These are phyloP conservation scores for Mucor irregularis DNA, from an alignment of 371 early-diverging fungal species.

Conservation along the genomic window DNA sequence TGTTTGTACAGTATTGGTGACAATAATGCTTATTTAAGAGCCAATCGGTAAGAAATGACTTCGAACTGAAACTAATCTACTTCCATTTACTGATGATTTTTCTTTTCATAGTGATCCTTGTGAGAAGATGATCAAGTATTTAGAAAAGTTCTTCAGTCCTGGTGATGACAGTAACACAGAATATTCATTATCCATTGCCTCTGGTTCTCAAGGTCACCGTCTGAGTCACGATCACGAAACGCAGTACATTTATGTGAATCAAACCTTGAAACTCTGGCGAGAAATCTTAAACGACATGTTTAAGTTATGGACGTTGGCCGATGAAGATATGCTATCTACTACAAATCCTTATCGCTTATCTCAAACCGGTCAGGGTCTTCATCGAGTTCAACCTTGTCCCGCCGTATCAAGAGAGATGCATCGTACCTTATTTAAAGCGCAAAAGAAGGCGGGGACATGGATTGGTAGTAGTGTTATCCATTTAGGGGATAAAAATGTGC, in stretches of 20 bases:
- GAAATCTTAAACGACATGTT: constrained; percentile 97
- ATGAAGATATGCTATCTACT: constrained; percentile 78
- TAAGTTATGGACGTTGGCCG: constrained; percentile 91
- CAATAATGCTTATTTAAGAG: constrained; percentile 91
- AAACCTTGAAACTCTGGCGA: constrained; percentile 92
- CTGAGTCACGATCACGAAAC: constrained; percentile 89
- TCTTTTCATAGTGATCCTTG: constrained; percentile 83
- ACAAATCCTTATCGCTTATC: constrained; percentile 80
- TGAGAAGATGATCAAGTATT: constrained; percentile 84
- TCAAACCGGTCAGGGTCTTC: constrained; percentile 96
- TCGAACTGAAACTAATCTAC: background rate
- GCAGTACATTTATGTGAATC: constrained; percentile 93
- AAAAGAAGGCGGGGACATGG: constrained; percentile 87
- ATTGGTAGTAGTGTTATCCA: constrained; percentile 95
- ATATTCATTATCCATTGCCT: constrained; percentile 80
- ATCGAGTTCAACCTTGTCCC: constrained; percentile 85
- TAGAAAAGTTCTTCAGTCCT: constrained; percentile 69
- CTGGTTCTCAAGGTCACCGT: constrained; percentile 86
- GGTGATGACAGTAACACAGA: constrained; percentile 49
- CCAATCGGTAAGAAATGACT: constrained; percentile 70
- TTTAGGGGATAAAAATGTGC: constrained; percentile 92
- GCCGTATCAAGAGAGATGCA: constrained; percentile 86
- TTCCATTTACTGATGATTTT: background rate
- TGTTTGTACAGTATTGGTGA: constrained; percentile 95
- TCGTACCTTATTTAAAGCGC: constrained; percentile 83